These are phyloP conservation scores for Aspergillus jensenii DNA, from an alignment of 2,329 filamentous ascomycete species.

Conservation along the genomic window DNA sequence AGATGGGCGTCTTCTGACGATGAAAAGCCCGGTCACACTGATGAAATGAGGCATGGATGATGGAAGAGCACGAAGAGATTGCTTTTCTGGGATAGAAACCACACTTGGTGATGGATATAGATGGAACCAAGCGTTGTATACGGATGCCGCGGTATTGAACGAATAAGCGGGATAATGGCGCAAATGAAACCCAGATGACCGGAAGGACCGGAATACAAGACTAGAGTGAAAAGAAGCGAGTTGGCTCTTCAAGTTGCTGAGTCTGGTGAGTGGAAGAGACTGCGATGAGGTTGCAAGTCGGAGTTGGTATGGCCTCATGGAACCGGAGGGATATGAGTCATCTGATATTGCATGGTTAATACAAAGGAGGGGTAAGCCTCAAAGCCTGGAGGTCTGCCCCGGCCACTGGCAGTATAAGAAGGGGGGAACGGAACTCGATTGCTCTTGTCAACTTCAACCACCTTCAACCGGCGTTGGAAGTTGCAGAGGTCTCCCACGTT, in stretches of 20 bases:
- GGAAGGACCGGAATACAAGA: neutral
- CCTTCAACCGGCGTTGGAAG: neutral
- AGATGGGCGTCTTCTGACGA: neutral
- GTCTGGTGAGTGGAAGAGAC: neutral
- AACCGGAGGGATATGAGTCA: slow-evolving; percentile 5
- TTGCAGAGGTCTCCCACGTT: neutral
- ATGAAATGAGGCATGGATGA: neutral
- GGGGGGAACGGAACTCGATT: neutral
- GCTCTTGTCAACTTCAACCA: slow-evolving; percentile 3
- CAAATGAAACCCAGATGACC: neutral
- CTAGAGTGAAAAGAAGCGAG: neutral
- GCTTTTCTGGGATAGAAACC: too few species aligned
- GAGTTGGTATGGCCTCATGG: neutral
- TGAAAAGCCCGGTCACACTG: neutral
- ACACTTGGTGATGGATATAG: neutral
- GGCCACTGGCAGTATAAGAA: slow-evolving; percentile 5
- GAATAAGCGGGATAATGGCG: neutral
- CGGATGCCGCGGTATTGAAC: neutral
- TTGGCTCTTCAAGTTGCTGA: neutral
- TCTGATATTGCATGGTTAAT: neutral
- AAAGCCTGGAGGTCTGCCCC: neutral
- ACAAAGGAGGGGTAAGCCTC: slow-evolving; percentile 3
- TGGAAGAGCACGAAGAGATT: neutral
- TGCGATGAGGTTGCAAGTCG: neutral
- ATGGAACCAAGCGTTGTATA: neutral